Evolutionary conservation across 2,329 filamentous ascomycete species (phyloP).

Genomic region (Hypoxylon sp.): DNA sequence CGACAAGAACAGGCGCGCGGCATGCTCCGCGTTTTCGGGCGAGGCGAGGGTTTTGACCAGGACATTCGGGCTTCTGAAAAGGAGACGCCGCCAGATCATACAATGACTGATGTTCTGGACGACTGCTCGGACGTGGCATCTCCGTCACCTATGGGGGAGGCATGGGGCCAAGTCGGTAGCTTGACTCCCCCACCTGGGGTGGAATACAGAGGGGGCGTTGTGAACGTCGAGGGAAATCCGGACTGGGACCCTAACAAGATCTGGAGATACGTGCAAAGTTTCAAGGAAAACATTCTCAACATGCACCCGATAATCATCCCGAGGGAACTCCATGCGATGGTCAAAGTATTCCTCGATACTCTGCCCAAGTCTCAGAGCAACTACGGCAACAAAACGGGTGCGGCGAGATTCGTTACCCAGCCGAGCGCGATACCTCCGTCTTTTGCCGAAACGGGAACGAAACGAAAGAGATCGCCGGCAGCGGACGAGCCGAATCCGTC

Average conservation of each 20-base stretch:
- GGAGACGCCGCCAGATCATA: slow-evolving; percentile 49
- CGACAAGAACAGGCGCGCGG: slow-evolving; percentile 77
- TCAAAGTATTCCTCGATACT: slow-evolving; percentile 60
- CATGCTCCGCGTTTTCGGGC: slow-evolving; percentile 76
- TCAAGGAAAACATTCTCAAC: slow-evolving; percentile 67
- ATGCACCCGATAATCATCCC: slow-evolving; percentile 71
- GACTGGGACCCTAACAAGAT: slow-evolving; percentile 62
- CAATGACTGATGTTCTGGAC: slow-evolving; percentile 52
- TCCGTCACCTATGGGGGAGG: slow-evolving; percentile 60
- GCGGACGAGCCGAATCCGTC: slow-evolving; percentile 42
- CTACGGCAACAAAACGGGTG: slow-evolving; percentile 32
- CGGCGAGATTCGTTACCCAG: slow-evolving; percentile 45
- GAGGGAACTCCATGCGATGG: slow-evolving; percentile 60
- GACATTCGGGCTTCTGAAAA: slow-evolving; percentile 62
- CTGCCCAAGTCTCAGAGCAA: slow-evolving; percentile 48
- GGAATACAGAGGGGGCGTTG: slow-evolving; percentile 50
- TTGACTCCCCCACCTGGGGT: slow-evolving; percentile 53
- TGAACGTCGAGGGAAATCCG: slow-evolving; percentile 57
- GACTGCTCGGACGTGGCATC: slow-evolving; percentile 59
- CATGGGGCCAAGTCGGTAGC: slow-evolving; percentile 66
- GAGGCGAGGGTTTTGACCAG: slow-evolving; percentile 71
- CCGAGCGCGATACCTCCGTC: slow-evolving; percentile 37
- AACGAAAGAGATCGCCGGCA: slow-evolving; percentile 64
- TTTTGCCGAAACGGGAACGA: slow-evolving; percentile 48
- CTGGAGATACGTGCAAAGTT: slow-evolving; percentile 62